Conservation (phyloP, 2,329 filamentous ascomycete genomes). For the Boeremia exigua region DNA sequence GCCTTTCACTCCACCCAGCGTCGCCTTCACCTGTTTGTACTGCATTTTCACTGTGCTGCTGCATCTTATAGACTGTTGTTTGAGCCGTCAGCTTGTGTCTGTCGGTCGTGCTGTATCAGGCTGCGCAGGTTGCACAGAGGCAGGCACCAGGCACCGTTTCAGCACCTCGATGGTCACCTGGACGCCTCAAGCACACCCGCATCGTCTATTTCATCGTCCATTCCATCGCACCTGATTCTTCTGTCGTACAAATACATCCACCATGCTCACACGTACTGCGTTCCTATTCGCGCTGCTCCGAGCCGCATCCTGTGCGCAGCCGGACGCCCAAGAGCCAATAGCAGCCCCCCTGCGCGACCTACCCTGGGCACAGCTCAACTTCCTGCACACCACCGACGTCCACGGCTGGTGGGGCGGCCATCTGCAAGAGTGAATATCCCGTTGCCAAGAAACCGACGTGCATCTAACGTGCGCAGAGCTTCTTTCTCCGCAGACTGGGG, state of each 20-base stretch:
- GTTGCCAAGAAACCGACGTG: neutral
- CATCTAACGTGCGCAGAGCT: slow-evolving; percentile 58
- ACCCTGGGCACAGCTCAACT: slow-evolving; percentile 93
- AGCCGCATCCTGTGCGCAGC: slow-evolving; percentile 68
- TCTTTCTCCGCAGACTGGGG: slow-evolving; percentile 98
- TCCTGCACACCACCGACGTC: slow-evolving; percentile 85
- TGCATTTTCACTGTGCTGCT: neutral
- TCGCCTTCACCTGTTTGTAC: neutral
- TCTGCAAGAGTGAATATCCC: slow-evolving; percentile 72
- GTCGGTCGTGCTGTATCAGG: neutral
- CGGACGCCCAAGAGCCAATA: slow-evolving; percentile 77
- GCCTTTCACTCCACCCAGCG: slow-evolving; percentile 2
- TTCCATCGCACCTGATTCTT: slow-evolving; percentile 1
- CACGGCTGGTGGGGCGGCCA: slow-evolving; percentile 97
- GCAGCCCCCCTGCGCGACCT: slow-evolving; percentile 82
- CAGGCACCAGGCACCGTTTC: slow-evolving; percentile 10
- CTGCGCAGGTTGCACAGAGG: neutral
- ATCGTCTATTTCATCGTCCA: slow-evolving; percentile 8
- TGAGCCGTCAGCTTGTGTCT: neutral
- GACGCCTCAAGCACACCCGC: slow-evolving; percentile 7
- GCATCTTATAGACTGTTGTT: neutral
- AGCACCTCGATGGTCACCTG: slow-evolving; percentile 29
- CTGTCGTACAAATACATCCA: slow-evolving; percentile 10
- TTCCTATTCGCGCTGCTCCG: slow-evolving; percentile 32
- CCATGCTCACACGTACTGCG: slow-evolving; percentile 25